A percentile compares a stretch with the other conserved stretches of the same genome.
Evolutionary conservation across 179 eudicot species (phyloP).

Genomic region (Silene vulgaris): DNA sequence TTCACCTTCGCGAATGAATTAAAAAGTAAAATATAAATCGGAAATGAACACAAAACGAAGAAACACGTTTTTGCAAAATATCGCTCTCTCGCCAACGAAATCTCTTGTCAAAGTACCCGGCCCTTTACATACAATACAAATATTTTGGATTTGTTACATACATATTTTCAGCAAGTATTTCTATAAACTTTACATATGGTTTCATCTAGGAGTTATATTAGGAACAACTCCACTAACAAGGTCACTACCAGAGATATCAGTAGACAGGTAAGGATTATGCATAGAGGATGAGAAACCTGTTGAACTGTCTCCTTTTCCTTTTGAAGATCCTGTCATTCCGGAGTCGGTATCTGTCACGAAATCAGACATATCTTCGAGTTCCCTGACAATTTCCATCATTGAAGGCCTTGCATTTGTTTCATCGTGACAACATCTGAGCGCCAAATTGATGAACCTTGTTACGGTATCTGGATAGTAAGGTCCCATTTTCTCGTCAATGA

Average conservation of each 20-base stretch:
- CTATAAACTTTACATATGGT: not conserved
- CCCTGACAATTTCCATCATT: constrained; percentile 64
- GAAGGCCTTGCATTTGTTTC: constrained; percentile 56
- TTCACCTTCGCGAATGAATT: too few relatives aligned
- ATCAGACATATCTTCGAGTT: constrained; percentile 46
- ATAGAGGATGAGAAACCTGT: constrained; percentile 20
- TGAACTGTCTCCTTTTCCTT: constrained; percentile 10
- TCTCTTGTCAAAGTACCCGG: too few relatives aligned
- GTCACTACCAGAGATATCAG: constrained; percentile 46
- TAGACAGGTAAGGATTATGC: constrained; percentile 31
- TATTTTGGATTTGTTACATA: too few relatives aligned
- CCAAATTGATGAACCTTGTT: constrained; percentile 47
- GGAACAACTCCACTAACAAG: constrained; percentile 60
- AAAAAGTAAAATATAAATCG: too few relatives aligned
- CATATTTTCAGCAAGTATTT: not conserved
- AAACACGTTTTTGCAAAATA: too few relatives aligned
- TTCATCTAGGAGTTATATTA: constrained; percentile 45
- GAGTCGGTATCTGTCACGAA: constrained; percentile 52
- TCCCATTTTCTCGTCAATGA: constrained; percentile 59
- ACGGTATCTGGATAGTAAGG: constrained; percentile 58
- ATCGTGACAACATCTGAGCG: constrained; percentile 60
- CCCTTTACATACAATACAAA: too few relatives aligned
- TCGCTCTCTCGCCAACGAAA: too few relatives aligned
- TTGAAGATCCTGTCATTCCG: constrained; percentile 20
- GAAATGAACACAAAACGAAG: too few relatives aligned